Conservation (phyloP, 129 eudicot species). For the Flaveria brownii region DNA sequence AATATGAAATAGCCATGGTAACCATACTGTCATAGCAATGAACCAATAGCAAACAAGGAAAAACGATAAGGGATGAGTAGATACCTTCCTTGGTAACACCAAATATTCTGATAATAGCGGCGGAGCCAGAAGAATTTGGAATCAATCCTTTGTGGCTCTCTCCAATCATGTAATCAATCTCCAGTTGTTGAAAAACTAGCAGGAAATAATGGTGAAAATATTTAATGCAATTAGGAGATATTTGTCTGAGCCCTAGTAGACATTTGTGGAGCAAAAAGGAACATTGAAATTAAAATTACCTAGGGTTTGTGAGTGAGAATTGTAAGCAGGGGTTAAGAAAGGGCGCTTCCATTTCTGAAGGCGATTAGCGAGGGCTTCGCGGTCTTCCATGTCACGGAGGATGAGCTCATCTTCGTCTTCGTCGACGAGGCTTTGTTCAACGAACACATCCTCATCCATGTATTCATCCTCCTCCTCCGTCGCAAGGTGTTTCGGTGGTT, state of each 20-base stretch:
- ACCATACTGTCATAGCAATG: background rate
- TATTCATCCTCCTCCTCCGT: conserved; percentile 65
- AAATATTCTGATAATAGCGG: conserved; percentile 76
- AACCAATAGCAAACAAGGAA: background rate
- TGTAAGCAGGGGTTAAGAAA: conserved; percentile 35
- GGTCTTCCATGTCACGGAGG: conserved; percentile 63
- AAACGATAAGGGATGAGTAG: conserved; percentile 1
- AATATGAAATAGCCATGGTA: background rate
- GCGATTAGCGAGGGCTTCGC: conserved; percentile 64
- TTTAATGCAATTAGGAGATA: background rate
- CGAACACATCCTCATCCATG: conserved; percentile 80
- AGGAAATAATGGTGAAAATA: background rate
- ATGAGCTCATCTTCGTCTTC: conserved; percentile 65
- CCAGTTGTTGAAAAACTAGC: conserved; percentile 93
- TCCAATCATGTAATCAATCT: conserved; percentile 81
- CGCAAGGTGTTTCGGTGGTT: conserved; percentile 50
- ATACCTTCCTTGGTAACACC: conserved; percentile 92
- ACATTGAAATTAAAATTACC: conserved; percentile 35
- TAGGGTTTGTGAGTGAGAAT: conserved; percentile 49
- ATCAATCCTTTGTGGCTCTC: conserved; percentile 71
- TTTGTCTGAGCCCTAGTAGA: background rate
- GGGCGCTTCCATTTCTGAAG: conserved; percentile 90
- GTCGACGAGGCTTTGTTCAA: conserved; percentile 66
- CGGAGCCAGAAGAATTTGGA: conserved; percentile 67
- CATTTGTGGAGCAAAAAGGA: conserved; percentile 18